Evolutionary conservation across 352 stramenopile species (phyloP).

Genomic region (Phytophthora boehmeriae): DNA sequence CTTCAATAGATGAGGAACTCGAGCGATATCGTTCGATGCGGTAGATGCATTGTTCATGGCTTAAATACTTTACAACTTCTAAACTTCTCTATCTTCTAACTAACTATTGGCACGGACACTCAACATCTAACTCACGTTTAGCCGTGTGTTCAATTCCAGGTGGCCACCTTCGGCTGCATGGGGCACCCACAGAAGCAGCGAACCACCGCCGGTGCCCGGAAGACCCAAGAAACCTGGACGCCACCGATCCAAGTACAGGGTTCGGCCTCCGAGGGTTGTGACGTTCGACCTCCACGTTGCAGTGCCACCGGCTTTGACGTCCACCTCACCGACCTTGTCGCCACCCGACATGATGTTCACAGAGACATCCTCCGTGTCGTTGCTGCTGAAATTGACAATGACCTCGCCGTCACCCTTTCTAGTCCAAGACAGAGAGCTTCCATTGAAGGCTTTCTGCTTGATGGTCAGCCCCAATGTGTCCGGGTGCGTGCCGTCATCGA

Average conservation of each 20-base stretch:
- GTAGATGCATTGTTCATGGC: no score
- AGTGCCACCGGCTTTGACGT: conserved; percentile 32
- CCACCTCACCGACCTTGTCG: conserved; percentile 42
- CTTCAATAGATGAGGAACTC: no score
- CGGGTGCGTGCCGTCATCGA: conserved; percentile 53
- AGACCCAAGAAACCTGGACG: conserved; percentile 60
- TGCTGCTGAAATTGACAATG: conserved; percentile 47
- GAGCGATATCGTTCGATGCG: no score
- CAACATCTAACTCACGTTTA: conserved; percentile 50
- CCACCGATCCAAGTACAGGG: conserved; percentile 75
- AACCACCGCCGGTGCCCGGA: conserved; percentile 62
- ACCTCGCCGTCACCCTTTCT: conserved; percentile 41
- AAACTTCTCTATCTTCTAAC: conserved; percentile 1
- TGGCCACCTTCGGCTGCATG: conserved; percentile 42
- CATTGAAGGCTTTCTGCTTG: conserved; percentile 47
- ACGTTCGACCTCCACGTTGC: conserved; percentile 45
- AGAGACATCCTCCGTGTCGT: conserved; percentile 44
- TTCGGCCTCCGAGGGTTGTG: conserved; percentile 51
- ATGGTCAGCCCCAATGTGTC: conserved; percentile 49
- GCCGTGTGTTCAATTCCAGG: conserved; percentile 48
- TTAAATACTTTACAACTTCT: neutral
- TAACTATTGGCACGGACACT: no score
- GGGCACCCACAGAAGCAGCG: conserved; percentile 65
- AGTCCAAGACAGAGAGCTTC: conserved; percentile 46
- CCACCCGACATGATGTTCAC: conserved; percentile 59